A percentile compares a stretch with the other conserved stretches of the same genome.
Evolutionary conservation across 2,329 filamentous ascomycete genomes (phyloP).

Genomic region (Xylaria sp.): DNA sequence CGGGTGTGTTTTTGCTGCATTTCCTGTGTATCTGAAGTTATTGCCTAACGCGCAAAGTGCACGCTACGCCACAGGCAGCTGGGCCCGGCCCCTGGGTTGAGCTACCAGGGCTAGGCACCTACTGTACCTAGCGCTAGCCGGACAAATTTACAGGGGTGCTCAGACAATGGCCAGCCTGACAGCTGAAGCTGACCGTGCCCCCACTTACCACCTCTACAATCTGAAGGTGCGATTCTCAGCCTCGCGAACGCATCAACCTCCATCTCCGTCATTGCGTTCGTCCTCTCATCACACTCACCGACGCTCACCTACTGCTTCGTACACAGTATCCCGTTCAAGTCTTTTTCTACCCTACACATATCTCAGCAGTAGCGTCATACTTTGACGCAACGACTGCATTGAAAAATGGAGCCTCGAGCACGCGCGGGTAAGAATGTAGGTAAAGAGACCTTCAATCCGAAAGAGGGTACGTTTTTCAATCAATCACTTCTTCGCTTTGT

Average conservation of each 20-base stretch:
- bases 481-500: neutral
- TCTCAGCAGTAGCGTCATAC: neutral
- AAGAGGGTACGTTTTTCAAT: conserved; percentile 61
- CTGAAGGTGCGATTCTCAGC: neutral
- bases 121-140: neutral
- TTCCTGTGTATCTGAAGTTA: too few relatives aligned
- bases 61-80: too few relatives aligned
- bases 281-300: neutral
- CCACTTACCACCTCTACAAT: neutral
- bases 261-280: neutral
- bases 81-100: too few relatives aligned
- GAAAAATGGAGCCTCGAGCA: conserved; percentile 72
- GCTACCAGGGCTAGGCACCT: neutral
- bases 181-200: neutral
- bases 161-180: too few relatives aligned
- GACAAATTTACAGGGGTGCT: neutral
- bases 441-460: conserved; percentile 76
- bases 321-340: too few relatives aligned
- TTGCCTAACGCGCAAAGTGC: too few relatives aligned
- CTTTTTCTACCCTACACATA: neutral
- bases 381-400: neutral
- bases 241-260: neutral
- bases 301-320: neutral
- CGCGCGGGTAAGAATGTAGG: conserved; percentile 79
- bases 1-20: too few relatives aligned